Evolutionary conservation across 2,329 filamentous ascomycete species (phyloP), one percentile per base, ranked within the genome.

Genomic region (Diaporthe aspalathi): DNA sequence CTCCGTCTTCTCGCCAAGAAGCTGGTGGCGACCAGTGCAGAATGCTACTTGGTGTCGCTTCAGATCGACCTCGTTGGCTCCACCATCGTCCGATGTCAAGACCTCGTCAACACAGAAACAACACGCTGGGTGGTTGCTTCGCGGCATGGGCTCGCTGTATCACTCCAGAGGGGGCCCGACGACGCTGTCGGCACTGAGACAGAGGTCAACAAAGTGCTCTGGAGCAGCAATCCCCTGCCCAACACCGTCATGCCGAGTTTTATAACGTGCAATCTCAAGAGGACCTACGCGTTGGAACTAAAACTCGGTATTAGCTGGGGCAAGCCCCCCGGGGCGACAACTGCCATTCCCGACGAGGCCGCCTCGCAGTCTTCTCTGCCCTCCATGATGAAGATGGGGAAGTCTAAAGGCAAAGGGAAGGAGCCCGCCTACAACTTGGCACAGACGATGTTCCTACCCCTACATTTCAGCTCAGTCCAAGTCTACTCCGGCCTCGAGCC

Each of bases 401-500:
- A 72, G 45, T 75, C 70, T 52, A 80, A 83, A 73, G 85, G 85
- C 24, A 81, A 80, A 65, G 75, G 77, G 40, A 74, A 72, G 20
- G 74, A 80, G 38, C 76, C 76, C 32, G 77, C 78, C 5, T 71
- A 76, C 38, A 75, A 76, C 49, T 76, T 81, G 20, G 87, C 91
- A n/a, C 93, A 97, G 82, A 87, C 91, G 66, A 90, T 97, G 43
- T 88, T 92, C 70, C 86, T 97, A 3, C 94, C 95, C 5, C 85
- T 99, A 22, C 88, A 92, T 73, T 91, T 98, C 77, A 90, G 91
- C 57, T 80, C 83, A 43, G 87, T 97, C 65, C 88, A 94, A 69
- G 90, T 99, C 20, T 98, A 89, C 80, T 97, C 95, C 1, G 96
- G 96, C 75, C 94, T 98, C 74, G 87, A 89, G 27, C 95, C 96